Evolutionary conservation across 257 asterid genomes (phyloP).

Genomic region (Solanum microdontum): DNA sequence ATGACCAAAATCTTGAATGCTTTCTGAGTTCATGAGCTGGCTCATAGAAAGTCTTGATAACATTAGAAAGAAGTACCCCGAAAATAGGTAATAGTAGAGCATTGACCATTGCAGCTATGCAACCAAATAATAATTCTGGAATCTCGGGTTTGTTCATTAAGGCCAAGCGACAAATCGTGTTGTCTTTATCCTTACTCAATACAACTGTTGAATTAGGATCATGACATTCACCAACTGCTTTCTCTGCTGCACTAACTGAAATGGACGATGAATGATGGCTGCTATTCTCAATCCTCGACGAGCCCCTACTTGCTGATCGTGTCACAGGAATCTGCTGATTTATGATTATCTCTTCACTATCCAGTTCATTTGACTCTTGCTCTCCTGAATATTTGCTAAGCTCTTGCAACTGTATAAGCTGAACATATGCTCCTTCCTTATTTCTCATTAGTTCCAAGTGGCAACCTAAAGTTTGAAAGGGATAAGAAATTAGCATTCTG

Average conservation of each 20-base stretch:
- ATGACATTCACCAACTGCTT: constrained; percentile 8
- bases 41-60: constrained; percentile 31
- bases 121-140: constrained; percentile 39
- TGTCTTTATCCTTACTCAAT: constrained; percentile 18
- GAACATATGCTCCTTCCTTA: constrained; percentile 43
- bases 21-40: background rate
- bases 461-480: constrained; percentile 22
- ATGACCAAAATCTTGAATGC: background rate
- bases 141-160: constrained; percentile 68
- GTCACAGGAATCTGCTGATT: constrained; percentile 33
- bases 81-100: constrained; percentile 70
- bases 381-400: constrained; percentile 25
- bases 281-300: constrained; percentile 47
- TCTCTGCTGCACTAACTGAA: constrained; percentile 28
- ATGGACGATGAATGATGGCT: constrained; percentile 32
- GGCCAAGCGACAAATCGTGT: constrained; percentile 39
- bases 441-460: constrained; percentile 33
- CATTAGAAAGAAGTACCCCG: constrained; percentile 54
- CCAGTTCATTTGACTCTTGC: constrained; percentile 19
- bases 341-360: constrained; percentile 12
- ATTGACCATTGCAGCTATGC: constrained; percentile 45
- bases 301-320: constrained; percentile 42
- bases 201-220: background rate
- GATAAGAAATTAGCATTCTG: background rate
- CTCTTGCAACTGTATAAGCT: constrained; percentile 47